phyloP scores from a whole-genome alignment of 2,329 filamentous ascomycete species.

The Amphichorda felina region DNA sequence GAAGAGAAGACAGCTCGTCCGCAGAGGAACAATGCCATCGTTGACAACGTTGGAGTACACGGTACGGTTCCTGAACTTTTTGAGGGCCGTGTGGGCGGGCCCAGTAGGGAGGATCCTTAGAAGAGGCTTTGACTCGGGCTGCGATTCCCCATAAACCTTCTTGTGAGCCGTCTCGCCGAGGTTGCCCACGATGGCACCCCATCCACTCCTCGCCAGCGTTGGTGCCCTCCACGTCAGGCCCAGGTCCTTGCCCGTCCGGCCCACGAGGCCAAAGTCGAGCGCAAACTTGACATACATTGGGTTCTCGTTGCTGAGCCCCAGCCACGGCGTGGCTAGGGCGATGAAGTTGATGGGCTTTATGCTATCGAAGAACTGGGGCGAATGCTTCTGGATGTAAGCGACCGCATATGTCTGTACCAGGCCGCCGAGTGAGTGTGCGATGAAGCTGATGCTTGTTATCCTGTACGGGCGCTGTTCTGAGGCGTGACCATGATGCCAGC shows the following conservation, averaged over 20 bases:
- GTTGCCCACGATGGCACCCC: slow-evolving; percentile 77
- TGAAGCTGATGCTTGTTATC: slow-evolving; percentile 90
- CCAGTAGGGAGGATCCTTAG: slow-evolving; percentile 83
- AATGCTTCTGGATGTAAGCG: slow-evolving; percentile 94
- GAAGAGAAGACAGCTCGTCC: slow-evolving; percentile 93
- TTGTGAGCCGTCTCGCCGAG: slow-evolving; percentile 58
- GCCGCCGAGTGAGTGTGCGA: slow-evolving; percentile 84
- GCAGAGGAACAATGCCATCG: slow-evolving; percentile 87
- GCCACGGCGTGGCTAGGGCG: slow-evolving; percentile 71
- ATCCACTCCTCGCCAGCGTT: slow-evolving; percentile 72
- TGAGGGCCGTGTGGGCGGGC: slow-evolving; percentile 75
- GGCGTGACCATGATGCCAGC: slow-evolving; percentile 39
- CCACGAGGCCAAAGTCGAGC: slow-evolving; percentile 88
- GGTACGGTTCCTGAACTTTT: slow-evolving; percentile 82
- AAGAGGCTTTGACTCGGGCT: slow-evolving; percentile 79
- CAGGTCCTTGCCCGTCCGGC: slow-evolving; percentile 89
- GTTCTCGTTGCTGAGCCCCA: slow-evolving; percentile 94
- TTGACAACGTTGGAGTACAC: slow-evolving; percentile 97
- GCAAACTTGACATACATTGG: slow-evolving; percentile 96
- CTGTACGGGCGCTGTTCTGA: slow-evolving; percentile 51
- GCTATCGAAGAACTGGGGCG: slow-evolving; percentile 74
- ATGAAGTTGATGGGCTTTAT: slow-evolving; percentile 90
- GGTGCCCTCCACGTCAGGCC: slow-evolving; percentile 91
- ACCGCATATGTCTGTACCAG: slow-evolving; percentile 88
- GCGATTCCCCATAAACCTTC: slow-evolving; percentile 43